Evolutionary conservation across 768 basidiomycete genomes (phyloP).

Genomic region (Amanita rimosa): DNA sequence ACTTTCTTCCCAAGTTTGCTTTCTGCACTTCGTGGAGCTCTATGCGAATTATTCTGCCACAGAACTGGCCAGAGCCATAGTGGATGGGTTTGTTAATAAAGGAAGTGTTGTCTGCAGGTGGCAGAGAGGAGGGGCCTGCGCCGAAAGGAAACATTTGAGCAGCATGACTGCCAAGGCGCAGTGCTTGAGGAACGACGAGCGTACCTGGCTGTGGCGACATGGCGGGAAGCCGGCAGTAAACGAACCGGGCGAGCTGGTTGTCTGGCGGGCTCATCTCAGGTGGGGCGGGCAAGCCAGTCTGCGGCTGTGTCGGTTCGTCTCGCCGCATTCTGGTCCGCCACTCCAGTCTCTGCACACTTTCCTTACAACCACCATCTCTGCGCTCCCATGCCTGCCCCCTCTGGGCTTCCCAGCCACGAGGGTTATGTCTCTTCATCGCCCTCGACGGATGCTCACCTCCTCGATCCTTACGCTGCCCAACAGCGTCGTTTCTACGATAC

Average conservation of each 20-base stretch:
- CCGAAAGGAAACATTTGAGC: neutral
- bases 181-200: neutral
- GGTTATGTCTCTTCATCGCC: slow-evolving; percentile 56
- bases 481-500: slow-evolving; percentile 57
- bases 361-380: slow-evolving; percentile 8
- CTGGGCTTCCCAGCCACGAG: slow-evolving; percentile 47
- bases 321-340: slow-evolving; percentile 4
- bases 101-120: neutral
- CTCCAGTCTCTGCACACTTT: slow-evolving; percentile 1
- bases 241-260: neutral
- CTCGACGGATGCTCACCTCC: slow-evolving; percentile 45
- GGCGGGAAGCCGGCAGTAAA: neutral
- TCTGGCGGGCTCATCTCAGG: neutral
- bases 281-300: neutral
- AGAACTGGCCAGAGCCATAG: slow-evolving; percentile 50
- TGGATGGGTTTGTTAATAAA: slow-evolving; percentile 29
- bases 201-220: neutral
- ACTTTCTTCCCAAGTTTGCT: slow-evolving; percentile 63
- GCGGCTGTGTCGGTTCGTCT: slow-evolving; percentile 3
- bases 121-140: neutral
- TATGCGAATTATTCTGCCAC: slow-evolving; percentile 43
- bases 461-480: slow-evolving; percentile 51
- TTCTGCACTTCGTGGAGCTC: slow-evolving; percentile 51
- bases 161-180: neutral
- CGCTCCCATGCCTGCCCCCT: slow-evolving; percentile 41